Conservation (phyloP, 2,329 filamentous ascomycete species). For the Aureobasidium lini region DNA sequence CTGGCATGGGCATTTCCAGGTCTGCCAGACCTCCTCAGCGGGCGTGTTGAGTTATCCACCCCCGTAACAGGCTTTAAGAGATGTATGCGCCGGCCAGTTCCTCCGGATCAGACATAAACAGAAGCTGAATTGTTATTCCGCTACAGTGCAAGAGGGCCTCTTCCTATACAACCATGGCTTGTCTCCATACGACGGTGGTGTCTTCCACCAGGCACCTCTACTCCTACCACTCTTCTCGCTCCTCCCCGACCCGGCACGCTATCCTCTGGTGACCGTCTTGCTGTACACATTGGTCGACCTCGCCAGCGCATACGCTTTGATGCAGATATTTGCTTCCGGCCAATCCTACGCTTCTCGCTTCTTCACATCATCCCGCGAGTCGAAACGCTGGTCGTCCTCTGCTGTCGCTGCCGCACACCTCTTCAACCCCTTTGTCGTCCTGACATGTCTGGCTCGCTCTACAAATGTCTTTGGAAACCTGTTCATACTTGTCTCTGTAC, state of each 20-base stretch:
- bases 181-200: constrained; percentile 92
- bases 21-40: constrained; percentile 76
- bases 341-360: constrained; percentile 66
- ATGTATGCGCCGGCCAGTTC: constrained; percentile 49
- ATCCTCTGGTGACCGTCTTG: constrained; percentile 63
- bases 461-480: constrained; percentile 84
- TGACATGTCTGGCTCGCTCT: constrained; percentile 82
- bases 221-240: constrained; percentile 87
- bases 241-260: constrained; percentile 60
- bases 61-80: constrained; percentile 97
- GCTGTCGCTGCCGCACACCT: constrained; percentile 81
- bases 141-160: constrained; percentile 79
- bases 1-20: constrained; percentile 76
- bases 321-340: constrained; percentile 71
- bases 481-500: constrained; percentile 75
- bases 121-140: not conserved
- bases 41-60: constrained; percentile 91
- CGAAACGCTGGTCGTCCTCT: constrained; percentile 65
- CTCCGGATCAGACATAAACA: not conserved
- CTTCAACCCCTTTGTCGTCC: constrained; percentile 89
- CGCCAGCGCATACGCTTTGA: constrained; percentile 70
- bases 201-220: constrained; percentile 72
- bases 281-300: constrained; percentile 78
- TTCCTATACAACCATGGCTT: constrained; percentile 96
- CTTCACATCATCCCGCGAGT: constrained; percentile 71